Base-by-base conservation (phyloP, 257 asterid genomes). In the Leptodermis oblonga region DNA sequence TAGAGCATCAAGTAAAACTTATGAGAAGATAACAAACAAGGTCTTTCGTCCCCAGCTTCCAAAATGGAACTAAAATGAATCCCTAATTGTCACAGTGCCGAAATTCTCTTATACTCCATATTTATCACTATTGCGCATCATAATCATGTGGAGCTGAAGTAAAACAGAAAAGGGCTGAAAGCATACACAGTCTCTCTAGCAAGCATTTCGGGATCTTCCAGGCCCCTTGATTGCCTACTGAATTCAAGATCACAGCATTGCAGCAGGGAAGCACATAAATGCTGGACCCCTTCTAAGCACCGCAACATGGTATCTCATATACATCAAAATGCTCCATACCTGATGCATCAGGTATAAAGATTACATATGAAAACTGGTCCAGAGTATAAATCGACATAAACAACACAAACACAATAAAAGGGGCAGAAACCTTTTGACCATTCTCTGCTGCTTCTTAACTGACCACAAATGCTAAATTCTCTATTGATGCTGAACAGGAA, bases 181-280 rank as follows among this genome's bases (percentile, higher is more conserved):
- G 80, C 99, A 79, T 94, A 94, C 99, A 91, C 99, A 31, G 99
- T 94, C 87, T 91, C 98, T 70, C 97, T 78, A 0, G 99, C 97
- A 67, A 94, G 96, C 73, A 94, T 84, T 78, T 91, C 97, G 70
- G 97, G 99, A 82, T 94, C 99, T 64, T 91, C 97, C 18, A 91
- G 87, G 77, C 92, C 96, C 82, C 93, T 75, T 49, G 89, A 52
- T 85, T 89, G 99, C 70, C 82, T 85, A 77, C 62, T 70, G 63
- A 82, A 74, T 59, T 90, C 97, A 69, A 86, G 86, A 80, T 91
- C 97, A 81, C 95, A 94, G 74, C 99, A 94, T 82, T 81, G 89
- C 78, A 90, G 83, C 79, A 91, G 79, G 48, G 92, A 85, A 81
- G 96, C 92, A 84, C 95, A 83, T 68, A 90, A 86, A 85, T 87